Evolutionary conservation across 1,139 yeast species (phyloP).

Genomic region (Fermentozyma sake): DNA sequence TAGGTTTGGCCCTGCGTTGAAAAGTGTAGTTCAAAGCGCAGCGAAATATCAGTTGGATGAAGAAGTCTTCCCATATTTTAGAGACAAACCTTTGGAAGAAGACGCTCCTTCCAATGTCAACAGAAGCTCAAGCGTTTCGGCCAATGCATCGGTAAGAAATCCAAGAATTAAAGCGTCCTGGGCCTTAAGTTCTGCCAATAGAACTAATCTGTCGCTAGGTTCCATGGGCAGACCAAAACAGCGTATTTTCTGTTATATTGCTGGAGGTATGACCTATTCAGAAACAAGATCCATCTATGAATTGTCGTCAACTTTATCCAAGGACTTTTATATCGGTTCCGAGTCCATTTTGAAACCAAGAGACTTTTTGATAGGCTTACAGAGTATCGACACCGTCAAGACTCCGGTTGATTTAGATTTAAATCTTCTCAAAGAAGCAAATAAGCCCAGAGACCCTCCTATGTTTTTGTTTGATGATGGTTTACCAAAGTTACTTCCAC

Average conservation of each 20-base stretch:
- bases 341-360: slow-evolving; percentile 71
- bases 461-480: slow-evolving; percentile 26
- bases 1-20: slow-evolving; percentile 69
- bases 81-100: slow-evolving; percentile 69
- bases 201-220: slow-evolving; percentile 10
- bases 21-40: slow-evolving; percentile 50
- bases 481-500: slow-evolving; percentile 11
- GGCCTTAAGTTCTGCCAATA: slow-evolving; percentile 53
- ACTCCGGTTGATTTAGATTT: slow-evolving; percentile 30
- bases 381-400: slow-evolving; percentile 36
- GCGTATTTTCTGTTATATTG: slow-evolving; percentile 71
- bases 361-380: slow-evolving; percentile 45
- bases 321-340: slow-evolving; percentile 81
- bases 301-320: slow-evolving; percentile 55
- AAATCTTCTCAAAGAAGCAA: slow-evolving; percentile 23
- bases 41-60: slow-evolving; percentile 49
- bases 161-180: slow-evolving; percentile 78
- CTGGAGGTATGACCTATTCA: slow-evolving; percentile 86
- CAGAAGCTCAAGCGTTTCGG: slow-evolving; percentile 16
- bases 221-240: slow-evolving; percentile 60
- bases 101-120: slow-evolving; percentile 33
- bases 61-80: slow-evolving; percentile 64
- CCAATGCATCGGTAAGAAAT: slow-evolving; percentile 51
- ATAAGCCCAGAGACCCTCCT: slow-evolving; percentile 30
- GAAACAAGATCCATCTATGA: slow-evolving; percentile 79